These are phyloP conservation scores for Eucommia ulmoides DNA, from an alignment of 257 asterid genomes.

Conservation along the genomic window DNA sequence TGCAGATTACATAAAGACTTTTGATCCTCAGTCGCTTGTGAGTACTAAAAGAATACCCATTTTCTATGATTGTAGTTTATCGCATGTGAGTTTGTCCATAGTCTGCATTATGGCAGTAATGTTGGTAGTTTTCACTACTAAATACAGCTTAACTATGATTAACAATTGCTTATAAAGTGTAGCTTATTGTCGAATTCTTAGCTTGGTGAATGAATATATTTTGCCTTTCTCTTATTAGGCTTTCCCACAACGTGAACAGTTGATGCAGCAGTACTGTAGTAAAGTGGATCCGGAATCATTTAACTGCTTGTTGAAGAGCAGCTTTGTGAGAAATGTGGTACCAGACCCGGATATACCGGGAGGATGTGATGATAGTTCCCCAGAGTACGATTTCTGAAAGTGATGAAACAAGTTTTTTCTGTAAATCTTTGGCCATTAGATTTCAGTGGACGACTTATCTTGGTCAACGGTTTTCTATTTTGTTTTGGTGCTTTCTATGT, in stretches of 20 bases:
- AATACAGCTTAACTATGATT: background rate
- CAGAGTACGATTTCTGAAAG: conserved; percentile 52
- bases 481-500: conserved; percentile 3
- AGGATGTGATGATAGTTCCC: conserved; percentile 69
- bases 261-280: conserved; percentile 63
- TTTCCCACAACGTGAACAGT: conserved; percentile 61
- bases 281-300: conserved; percentile 38
- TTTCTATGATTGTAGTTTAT: background rate
- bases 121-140: background rate
- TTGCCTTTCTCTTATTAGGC: too few species aligned
- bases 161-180: conserved; percentile 2
- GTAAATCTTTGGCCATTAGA: conserved; percentile 7
- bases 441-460: conserved; percentile 3
- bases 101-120: background rate
- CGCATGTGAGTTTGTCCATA: conserved; percentile 4
- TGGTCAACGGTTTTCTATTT: background rate
- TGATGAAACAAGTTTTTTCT: background rate
- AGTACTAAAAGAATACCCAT: conserved; percentile 22
- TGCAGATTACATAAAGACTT: conserved; percentile 47
- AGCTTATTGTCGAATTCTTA: conserved; percentile 5
- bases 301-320: conserved; percentile 47
- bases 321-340: conserved; percentile 41
- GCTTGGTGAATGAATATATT: conserved; percentile 11
- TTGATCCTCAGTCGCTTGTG: conserved; percentile 63
- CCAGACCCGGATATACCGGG: conserved; percentile 88